Evolutionary conservation across 768 basidiomycete species (phyloP), one percentile per base, ranked within the genome.

Genomic region (Fomitopsis serialis): DNA sequence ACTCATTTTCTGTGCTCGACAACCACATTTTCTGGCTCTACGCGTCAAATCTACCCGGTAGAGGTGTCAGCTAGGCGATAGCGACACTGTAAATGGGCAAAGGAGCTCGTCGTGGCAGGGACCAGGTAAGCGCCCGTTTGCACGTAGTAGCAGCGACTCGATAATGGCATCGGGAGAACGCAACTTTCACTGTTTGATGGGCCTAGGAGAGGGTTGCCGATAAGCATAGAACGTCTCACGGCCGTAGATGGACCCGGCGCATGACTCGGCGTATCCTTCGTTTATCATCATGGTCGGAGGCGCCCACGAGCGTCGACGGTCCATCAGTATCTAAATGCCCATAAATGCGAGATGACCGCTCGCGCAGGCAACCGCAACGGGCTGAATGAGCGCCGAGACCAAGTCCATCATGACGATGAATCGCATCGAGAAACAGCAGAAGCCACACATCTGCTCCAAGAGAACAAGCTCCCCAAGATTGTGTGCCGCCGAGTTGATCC

Each of bases 401-500:
- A 98, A 73, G 72, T 98, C 97, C 61, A 99, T 89, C 82, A 99
- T 91, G 63, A 98, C 96, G 35, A 98, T 76, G 67, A 98, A 98
- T 12, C 96, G 84, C 97, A 99, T 98, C 0, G 93, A 97, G 79
- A 98, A 98, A 75, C 92, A 96, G 66, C 96, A 98, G 82, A 98
- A 97, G 58, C 92, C 92, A 63, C 93, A 95, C 22, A 95, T 82
- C 54, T 89, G 84, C 51, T 95, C 91, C 63, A 98, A 71, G 75
- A 94, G 93, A 51, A 98, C 75, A 42, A 99, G 76, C 65, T 98
- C 96, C 48, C 87, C 91, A 52, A 99, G 73, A 70, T 99, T 99
- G 74, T 99, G 96, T 11, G 98, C 84, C 0, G 96, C 98, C n/a
- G 96, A 98, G 75, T 99, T 99, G 72, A 99, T 99, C 96, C 97